These are phyloP conservation scores for Cochlearia excelsa DNA, from an alignment of 345 rosid species.

Conservation along the genomic window DNA sequence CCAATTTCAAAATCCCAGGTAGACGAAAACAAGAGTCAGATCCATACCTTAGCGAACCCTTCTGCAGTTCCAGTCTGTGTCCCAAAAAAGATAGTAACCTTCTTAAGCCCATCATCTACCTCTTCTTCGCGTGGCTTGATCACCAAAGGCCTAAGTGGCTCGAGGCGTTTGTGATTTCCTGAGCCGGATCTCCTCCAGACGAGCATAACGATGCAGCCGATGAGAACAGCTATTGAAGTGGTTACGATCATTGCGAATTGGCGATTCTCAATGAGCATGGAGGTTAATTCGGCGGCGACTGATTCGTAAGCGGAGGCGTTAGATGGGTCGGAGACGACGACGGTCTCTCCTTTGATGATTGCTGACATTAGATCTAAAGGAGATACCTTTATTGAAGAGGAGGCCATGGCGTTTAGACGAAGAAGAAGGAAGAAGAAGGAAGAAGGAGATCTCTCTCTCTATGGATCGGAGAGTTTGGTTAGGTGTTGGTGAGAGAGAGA, in stretches of 20 bases:
- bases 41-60: slow-evolving; percentile 83
- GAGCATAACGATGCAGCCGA: slow-evolving; percentile 82
- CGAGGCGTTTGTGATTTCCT: slow-evolving; percentile 42
- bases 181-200: slow-evolving; percentile 68
- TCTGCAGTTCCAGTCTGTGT: slow-evolving; percentile 98
- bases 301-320: slow-evolving; percentile 56
- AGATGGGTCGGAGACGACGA: slow-evolving; percentile 47
- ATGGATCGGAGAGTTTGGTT: slow-evolving; percentile 24
- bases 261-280: slow-evolving; percentile 64
- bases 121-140: slow-evolving; percentile 57
- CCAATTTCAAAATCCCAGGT: not conserved
- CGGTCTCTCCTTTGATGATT: slow-evolving; percentile 56
- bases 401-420: slow-evolving; percentile 17
- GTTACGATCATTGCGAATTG: slow-evolving; percentile 72
- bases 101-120: slow-evolving; percentile 70
- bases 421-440: slow-evolving; percentile 19
- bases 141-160: slow-evolving; percentile 55
- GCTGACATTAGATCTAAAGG: slow-evolving; percentile 84
- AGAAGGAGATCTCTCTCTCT: slow-evolving; percentile 31
- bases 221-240: slow-evolving; percentile 80
- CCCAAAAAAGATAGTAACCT: slow-evolving; percentile 79
- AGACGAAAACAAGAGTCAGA: not conserved
- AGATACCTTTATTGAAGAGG: slow-evolving; percentile 44
- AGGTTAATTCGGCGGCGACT: slow-evolving; percentile 44
- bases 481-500: slow-evolving; percentile 41